Evolutionary conservation across 176 grass and related monocot species (phyloP).

Genomic region (Oryza glaberrima): DNA sequence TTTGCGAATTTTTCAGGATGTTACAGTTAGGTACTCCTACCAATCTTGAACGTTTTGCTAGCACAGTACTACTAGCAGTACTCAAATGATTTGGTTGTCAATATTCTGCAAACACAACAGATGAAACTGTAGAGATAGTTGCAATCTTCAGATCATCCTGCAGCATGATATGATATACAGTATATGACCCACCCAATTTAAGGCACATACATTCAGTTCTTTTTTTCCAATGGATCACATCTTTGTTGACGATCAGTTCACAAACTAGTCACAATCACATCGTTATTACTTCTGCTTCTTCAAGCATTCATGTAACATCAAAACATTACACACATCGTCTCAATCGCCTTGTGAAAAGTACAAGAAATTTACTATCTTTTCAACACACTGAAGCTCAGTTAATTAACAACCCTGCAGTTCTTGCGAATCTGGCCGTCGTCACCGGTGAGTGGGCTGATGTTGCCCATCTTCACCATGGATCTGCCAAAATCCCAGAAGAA

Average conservation of each 20-base stretch:
- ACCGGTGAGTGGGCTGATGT: constrained; percentile 58
- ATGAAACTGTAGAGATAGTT: background rate
- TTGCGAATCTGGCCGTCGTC: constrained; percentile 58
- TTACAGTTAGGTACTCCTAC: too few species aligned
- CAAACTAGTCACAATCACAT: background rate
- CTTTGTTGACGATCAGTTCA: background rate
- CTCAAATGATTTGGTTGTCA: background rate
- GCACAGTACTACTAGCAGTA: too few species aligned
- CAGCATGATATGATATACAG: background rate
- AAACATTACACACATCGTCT: background rate
- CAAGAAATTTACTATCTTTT: background rate
- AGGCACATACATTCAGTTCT: background rate
- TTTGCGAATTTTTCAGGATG: too few species aligned
- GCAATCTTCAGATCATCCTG: background rate
- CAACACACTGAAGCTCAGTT: constrained; percentile 45
- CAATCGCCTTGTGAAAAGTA: background rate
- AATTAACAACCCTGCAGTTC: constrained; percentile 62
- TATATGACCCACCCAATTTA: constrained; percentile 3
- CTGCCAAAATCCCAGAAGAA: constrained; percentile 68
- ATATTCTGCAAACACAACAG: background rate
- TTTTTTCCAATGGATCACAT: background rate
- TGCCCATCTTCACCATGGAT: constrained; percentile 93
- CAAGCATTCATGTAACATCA: background rate
- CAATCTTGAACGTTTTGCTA: too few species aligned
- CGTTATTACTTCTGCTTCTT: background rate